Evolutionary conservation across 768 basidiomycete genomes (phyloP), one percentile per base, ranked within the genome.

Genomic region (Psilocybe cubensis): DNA sequence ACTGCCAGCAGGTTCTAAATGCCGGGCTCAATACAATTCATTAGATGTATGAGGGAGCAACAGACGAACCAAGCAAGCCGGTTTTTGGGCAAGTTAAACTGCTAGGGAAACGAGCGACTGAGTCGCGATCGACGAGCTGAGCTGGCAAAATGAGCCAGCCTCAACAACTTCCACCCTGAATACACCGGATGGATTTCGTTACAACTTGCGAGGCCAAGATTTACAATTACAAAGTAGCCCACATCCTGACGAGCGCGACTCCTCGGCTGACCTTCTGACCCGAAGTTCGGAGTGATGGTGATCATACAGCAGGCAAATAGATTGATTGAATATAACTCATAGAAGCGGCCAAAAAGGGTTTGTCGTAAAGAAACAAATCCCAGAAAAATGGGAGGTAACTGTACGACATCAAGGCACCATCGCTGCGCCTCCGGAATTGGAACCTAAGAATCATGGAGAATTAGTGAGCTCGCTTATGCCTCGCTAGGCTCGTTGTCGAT

Each of bases 391-490:
- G 14, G n/a, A 38, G n/a, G 14, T 1, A 11, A 38, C 8, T 14
- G 35, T n/a, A 38, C 14, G 14, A 3, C 14, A 14, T 38, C 4
- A 38, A 38, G 35, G 35, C 14, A 38, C 35, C 10, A 38, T 38
- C 35, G 35, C 35, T 38, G 35, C 35, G 6, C 1, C 35, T 38
- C 35, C 35, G n/a, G 7, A 14, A 11, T n/a, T n/a, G n/a, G 42
- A 25, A 24, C 41, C 38, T 27, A 17, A 27, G 51, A 27, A 43
- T 28, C 51, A 40, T 6, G 14, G 23, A 54, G 23, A 51, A 44
- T 33, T 44, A 54, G 53, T 21, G 43, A 54, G 31, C 44, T 46
- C 44, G 53, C 53, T 52, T 52, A 52, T 18, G 41, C 51, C 35
- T 38, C 35, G 0, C 35, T 18, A 38, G 35, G 14, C 12, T 38